Conservation (phyloP, 2,329 filamentous ascomycete genomes). For the Fusarium burgessii region DNA sequence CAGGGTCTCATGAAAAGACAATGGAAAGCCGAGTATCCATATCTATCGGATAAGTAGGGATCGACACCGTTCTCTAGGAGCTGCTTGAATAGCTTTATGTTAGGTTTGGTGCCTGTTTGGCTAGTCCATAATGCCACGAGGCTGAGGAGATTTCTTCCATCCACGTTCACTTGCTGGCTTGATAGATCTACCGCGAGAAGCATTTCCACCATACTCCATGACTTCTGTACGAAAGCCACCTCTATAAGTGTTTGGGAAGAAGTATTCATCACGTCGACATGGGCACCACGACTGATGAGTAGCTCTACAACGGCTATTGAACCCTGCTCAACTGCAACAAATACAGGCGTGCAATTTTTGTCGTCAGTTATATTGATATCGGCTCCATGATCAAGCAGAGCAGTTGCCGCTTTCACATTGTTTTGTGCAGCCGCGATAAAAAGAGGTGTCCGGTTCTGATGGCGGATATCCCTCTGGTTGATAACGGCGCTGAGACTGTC, state of each 20-base stretch:
- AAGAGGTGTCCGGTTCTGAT: not conserved
- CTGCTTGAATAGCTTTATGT: not conserved
- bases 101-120: not conserved
- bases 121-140: not conserved
- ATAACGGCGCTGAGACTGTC: not conserved
- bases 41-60: not conserved
- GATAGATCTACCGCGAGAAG: not conserved
- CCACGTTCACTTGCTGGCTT: not conserved
- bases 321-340: not conserved
- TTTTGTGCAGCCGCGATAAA: not conserved
- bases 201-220: not conserved
- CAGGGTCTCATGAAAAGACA: not conserved
- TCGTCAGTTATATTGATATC: rapidly evolving
- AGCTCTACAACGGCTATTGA: not conserved
- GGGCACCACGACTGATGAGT: not conserved
- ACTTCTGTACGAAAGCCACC: no score
- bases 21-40: not conserved
- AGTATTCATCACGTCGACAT: not conserved
- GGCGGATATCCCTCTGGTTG: not conserved
- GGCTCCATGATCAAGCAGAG: not conserved
- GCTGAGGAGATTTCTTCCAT: not conserved
- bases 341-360: not conserved
- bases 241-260: not conserved
- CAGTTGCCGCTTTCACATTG: not conserved
- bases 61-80: not conserved